Conservation (phyloP, 1,284 basidiomycete species). For the Malassezia japonica region DNA sequence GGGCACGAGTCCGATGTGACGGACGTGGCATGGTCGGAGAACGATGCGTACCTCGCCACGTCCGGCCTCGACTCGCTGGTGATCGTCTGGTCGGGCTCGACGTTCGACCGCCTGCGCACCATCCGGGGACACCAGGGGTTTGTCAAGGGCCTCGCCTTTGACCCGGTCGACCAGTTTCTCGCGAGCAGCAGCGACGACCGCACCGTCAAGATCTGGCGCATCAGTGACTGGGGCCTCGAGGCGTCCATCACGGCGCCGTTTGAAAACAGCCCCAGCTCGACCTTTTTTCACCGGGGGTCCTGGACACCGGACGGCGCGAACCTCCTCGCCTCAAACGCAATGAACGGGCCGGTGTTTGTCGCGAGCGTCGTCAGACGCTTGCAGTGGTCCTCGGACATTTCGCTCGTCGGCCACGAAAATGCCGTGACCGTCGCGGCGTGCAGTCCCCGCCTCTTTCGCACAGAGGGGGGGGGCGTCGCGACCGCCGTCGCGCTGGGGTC, state of each 20-base stretch:
- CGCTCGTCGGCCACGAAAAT: conserved; percentile 91
- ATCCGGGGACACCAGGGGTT: conserved; percentile 87
- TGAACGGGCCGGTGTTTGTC: conserved; percentile 94
- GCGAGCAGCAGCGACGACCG: conserved; percentile 75
- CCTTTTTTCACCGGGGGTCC: conserved; percentile 85
- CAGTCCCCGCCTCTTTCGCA: conserved; percentile 35
- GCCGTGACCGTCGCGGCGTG: conserved; percentile 69
- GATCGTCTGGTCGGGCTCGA: conserved; percentile 62
- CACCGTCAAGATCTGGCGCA: conserved; percentile 91
- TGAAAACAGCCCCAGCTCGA: conserved; percentile 81
- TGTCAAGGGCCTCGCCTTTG: conserved; percentile 97
- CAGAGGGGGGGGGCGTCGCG: conserved; percentile 16
- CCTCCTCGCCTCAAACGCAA: conserved; percentile 91
- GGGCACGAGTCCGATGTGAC: conserved; percentile 79
- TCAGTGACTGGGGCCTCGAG: conserved; percentile 78
- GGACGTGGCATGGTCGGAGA: conserved; percentile 88
- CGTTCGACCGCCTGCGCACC: conserved; percentile 56
- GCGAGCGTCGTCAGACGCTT: conserved; percentile 84
- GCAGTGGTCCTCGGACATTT: conserved; percentile 52
- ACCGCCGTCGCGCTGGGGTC: conserved; percentile 39
- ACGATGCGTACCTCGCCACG: conserved; percentile 68
- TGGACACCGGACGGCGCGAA: conserved; percentile 99
- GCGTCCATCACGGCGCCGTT: conserved; percentile 80
- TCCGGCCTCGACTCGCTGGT: conserved; percentile 86
- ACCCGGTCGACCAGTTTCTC: conserved; percentile 89